phyloP scores from a whole-genome alignment of 805 yeast species.

The Saccharomycopsis capsularis region DNA sequence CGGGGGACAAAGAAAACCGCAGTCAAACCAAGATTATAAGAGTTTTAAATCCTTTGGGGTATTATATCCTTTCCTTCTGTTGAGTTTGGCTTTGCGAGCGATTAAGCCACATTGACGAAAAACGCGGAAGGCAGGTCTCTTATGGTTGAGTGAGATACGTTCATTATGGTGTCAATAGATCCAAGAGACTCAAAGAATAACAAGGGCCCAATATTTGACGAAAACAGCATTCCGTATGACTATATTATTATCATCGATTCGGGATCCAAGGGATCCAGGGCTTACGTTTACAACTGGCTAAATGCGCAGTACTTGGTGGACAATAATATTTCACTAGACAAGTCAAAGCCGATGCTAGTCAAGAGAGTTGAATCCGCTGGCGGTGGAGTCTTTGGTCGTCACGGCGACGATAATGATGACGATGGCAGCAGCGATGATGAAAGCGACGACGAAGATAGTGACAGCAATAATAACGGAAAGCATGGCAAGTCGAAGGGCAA shows the following conservation, averaged over 20 bases:
- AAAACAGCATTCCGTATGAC: conserved; percentile 45
- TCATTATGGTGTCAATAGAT: too few species aligned
- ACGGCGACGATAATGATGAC: conserved; percentile 9
- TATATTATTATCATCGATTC: conserved; percentile 58
- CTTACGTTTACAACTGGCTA: conserved; percentile 44
- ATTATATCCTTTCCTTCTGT: too few species aligned
- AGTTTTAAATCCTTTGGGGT: too few species aligned
- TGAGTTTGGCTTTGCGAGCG: too few species aligned
- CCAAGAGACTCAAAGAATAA: too few species aligned
- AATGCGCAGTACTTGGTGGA: conserved; percentile 15
- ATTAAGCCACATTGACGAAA: too few species aligned
- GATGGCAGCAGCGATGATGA: conserved; percentile 23
- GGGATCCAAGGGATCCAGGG: conserved; percentile 61
- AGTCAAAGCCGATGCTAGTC: conserved; percentile 12
- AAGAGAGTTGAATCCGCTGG: conserved; percentile 17
- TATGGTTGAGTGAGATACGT: too few species aligned
- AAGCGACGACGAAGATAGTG: conserved; percentile 15
- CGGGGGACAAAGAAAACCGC: too few species aligned
- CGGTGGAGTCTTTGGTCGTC: conserved; percentile 4
- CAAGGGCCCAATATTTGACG: conserved; percentile 33
- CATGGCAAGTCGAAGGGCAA: conserved; percentile 22
- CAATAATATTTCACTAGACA: conserved; percentile 14
- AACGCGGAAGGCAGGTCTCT: too few species aligned
- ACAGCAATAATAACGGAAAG: conserved; percentile 22
- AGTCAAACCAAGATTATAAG: too few species aligned